Evolutionary conservation across 768 basidiomycete species (phyloP).

Genomic region (Phaeotremella fagi): DNA sequence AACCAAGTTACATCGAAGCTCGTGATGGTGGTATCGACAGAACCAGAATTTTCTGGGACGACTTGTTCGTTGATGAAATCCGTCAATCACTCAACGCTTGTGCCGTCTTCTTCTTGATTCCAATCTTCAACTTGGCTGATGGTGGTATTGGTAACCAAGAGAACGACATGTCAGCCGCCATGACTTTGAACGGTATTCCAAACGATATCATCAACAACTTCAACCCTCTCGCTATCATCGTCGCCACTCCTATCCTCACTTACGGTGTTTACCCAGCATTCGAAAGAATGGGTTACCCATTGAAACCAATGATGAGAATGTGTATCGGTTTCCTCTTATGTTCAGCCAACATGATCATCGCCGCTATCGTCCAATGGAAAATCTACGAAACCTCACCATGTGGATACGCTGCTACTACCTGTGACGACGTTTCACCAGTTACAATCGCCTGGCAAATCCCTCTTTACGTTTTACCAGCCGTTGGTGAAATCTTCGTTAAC

Average conservation of each 20-base stretch:
- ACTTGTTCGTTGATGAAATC: constrained; percentile 47
- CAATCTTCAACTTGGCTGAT: constrained; percentile 42
- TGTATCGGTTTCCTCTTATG: constrained; percentile 26
- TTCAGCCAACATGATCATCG: constrained; percentile 26
- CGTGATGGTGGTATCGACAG: constrained; percentile 21
- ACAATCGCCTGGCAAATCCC: constrained; percentile 44
- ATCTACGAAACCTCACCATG: constrained; percentile 45
- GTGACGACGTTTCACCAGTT: constrained; percentile 25
- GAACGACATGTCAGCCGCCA: constrained; percentile 40
- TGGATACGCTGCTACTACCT: constrained; percentile 39
- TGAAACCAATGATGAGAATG: constrained; percentile 18
- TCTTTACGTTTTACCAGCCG: constrained; percentile 36
- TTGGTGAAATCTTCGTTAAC: constrained; percentile 46
- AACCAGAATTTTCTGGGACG: constrained; percentile 41
- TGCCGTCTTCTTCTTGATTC: constrained; percentile 39
- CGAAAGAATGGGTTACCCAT: constrained; percentile 23
- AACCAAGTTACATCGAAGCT: constrained; percentile 35
- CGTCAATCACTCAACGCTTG: constrained; percentile 40
- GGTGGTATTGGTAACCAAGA: constrained; percentile 39
- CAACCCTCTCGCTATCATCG: constrained; percentile 40
- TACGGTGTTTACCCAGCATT: constrained; percentile 41
- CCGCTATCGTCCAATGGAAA: constrained; percentile 45
- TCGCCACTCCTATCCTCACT: constrained; percentile 40
- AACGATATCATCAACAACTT: constrained; percentile 45
- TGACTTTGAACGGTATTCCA: constrained; percentile 41